These are phyloP conservation scores for Cajanus cajan DNA, from an alignment of 306 rosid species.

Conservation along the genomic window DNA sequence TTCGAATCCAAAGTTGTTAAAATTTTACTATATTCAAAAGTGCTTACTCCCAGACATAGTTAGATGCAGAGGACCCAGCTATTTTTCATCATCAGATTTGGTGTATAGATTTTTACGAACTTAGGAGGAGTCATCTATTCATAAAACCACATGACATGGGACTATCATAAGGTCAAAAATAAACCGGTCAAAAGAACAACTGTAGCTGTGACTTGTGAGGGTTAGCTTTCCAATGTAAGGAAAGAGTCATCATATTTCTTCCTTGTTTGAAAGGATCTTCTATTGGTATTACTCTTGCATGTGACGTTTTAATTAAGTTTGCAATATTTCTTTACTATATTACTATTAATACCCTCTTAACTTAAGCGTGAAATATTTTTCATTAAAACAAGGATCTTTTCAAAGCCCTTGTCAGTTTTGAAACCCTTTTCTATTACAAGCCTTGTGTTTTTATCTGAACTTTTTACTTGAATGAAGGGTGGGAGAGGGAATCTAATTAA, in stretches of 20 bases:
- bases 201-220: constrained; percentile 4
- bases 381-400: background rate
- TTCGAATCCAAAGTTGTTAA: constrained; percentile 59
- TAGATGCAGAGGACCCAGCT: constrained; percentile 35
- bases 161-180: constrained; percentile 31
- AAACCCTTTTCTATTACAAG: constrained; percentile 1
- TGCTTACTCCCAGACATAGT: constrained; percentile 44
- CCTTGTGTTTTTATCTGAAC: background rate
- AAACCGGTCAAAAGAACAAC: constrained; percentile 49
- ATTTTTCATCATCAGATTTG: constrained; percentile 57
- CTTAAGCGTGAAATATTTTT: background rate
- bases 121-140: constrained; percentile 4
- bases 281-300: constrained; percentile 4
- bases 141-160: constrained; percentile 47
- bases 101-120: constrained; percentile 47
- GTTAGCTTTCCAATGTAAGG: constrained; percentile 44
- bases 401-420: background rate
- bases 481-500: constrained; percentile 42
- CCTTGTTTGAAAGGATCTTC: constrained; percentile 36
- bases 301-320: constrained; percentile 9
- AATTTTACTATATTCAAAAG: constrained; percentile 39
- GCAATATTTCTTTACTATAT: background rate
- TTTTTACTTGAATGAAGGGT: constrained; percentile 25
- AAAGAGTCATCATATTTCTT: constrained; percentile 34
- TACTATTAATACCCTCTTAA: background rate